Conservation (phyloP, 306 rosid species). For the Coriaria nepalensis region DNA sequence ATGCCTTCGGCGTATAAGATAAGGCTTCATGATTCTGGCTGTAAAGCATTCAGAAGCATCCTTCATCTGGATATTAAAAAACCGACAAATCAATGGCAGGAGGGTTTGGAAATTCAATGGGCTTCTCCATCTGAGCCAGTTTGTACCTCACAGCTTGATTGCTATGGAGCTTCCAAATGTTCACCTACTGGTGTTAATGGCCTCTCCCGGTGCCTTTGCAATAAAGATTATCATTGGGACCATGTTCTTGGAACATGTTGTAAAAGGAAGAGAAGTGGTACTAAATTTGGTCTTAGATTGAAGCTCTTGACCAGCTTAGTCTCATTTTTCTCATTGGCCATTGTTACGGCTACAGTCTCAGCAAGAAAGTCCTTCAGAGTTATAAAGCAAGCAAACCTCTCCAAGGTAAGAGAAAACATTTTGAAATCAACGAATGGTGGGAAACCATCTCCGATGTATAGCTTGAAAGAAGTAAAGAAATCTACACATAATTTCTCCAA, state of each 20-base stretch:
- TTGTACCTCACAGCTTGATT: constrained; percentile 55
- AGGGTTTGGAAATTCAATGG: constrained; percentile 92
- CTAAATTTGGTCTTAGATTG: constrained; percentile 23
- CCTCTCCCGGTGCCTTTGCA: constrained; percentile 49
- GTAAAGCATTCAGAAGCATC: constrained; percentile 79
- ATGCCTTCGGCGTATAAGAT: constrained; percentile 83
- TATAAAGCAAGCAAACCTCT: constrained; percentile 24
- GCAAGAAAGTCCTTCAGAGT: constrained; percentile 26
- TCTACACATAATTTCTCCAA: constrained; percentile 63
- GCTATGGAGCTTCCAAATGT: constrained; percentile 45
- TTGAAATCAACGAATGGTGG: constrained; percentile 40
- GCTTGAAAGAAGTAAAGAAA: constrained; percentile 64
- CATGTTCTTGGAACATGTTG: constrained; percentile 40
- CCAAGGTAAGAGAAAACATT: constrained; percentile 47
- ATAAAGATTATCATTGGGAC: constrained; percentile 47
- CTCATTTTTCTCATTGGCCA: constrained; percentile 33
- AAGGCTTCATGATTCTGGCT: constrained; percentile 78
- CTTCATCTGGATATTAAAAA: constrained; percentile 42
- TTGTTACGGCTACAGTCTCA: constrained; percentile 21
- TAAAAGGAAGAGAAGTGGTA: constrained; percentile 27
- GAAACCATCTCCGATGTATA: constrained; percentile 45
- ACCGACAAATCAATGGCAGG: constrained; percentile 66
- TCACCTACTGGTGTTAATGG: constrained; percentile 17
- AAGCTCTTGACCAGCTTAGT: constrained; percentile 30
- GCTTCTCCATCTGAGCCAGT: constrained; percentile 53